Percentiles rank a stretch among this genome's conserved stretches.
Evolutionary conservation across 1,139 yeast species (phyloP).

Genomic region (Candida smagusa): DNA sequence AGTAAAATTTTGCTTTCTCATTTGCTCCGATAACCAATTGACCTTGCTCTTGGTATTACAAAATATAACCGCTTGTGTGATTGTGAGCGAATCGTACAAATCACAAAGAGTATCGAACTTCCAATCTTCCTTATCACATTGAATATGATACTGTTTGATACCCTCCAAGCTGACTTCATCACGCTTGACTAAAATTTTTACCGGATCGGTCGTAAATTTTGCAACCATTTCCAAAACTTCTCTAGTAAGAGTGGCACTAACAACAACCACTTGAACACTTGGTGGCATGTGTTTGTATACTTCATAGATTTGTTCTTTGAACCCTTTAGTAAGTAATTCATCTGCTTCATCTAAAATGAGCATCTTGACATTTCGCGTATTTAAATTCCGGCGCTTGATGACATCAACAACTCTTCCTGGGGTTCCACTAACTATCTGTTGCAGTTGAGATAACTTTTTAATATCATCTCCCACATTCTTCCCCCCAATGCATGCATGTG

Average conservation of each 20-base stretch:
- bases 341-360: conserved; percentile 93
- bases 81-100: conserved; percentile 86
- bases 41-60: conserved; percentile 92
- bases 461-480: conserved; percentile 79
- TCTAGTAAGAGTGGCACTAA: conserved; percentile 85
- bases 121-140: conserved; percentile 92
- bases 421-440: conserved; percentile 93
- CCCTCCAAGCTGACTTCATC: conserved; percentile 90
- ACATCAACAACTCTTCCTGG: conserved; percentile 93
- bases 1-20: conserved; percentile 78
- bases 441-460: conserved; percentile 69
- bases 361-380: conserved; percentile 73
- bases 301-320: conserved; percentile 89
- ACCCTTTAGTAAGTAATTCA: conserved; percentile 85
- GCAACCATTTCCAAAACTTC: conserved; percentile 85
- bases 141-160: conserved; percentile 80
- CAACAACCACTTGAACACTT: conserved; percentile 86
- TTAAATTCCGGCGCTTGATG: conserved; percentile 70
- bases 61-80: conserved; percentile 94
- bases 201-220: conserved; percentile 88
- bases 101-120: conserved; percentile 94
- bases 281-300: conserved; percentile 79
- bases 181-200: conserved; percentile 82
- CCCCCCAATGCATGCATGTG: conserved; percentile 95
- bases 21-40: conserved; percentile 81